These are phyloP conservation scores for Usnea hakonensis DNA, from an alignment of 495 filamentous ascomycete species.

Conservation along the genomic window DNA sequence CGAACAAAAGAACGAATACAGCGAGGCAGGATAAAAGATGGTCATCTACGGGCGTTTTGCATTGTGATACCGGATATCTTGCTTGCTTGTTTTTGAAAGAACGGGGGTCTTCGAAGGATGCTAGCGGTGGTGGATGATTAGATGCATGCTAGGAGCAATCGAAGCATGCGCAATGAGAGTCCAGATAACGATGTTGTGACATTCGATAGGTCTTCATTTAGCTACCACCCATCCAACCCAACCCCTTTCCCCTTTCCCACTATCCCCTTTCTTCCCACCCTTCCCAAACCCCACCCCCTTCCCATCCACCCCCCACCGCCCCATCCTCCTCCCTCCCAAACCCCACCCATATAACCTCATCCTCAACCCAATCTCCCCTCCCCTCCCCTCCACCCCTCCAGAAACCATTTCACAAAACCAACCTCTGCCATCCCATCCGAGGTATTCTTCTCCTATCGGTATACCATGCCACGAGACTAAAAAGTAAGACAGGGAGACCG, in stretches of 20 bases:
- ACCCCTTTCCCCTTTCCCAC: not conserved
- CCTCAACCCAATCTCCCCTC: too few species aligned
- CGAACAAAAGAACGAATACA: not conserved
- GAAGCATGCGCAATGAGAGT: not conserved
- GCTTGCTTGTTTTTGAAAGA: not conserved
- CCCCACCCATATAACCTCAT: not conserved
- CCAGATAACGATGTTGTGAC: not conserved
- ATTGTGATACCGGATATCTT: constrained; percentile 13
- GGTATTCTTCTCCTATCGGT: too few species aligned
- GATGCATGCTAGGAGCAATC: constrained; percentile 10
- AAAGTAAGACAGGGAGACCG: too few species aligned
- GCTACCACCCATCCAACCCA: not conserved
- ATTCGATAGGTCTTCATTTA: not conserved
- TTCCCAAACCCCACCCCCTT: not conserved
- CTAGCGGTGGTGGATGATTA: not conserved
- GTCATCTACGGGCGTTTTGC: not conserved
- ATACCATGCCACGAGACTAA: too few species aligned
- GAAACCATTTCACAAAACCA: too few species aligned
- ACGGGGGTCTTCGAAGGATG: not conserved
- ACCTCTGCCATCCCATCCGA: too few species aligned
- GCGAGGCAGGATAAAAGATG: constrained; percentile 1
- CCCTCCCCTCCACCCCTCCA: too few species aligned
- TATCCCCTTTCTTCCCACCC: not conserved
- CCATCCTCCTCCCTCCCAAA: too few species aligned
- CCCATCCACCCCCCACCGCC: not conserved